These are phyloP conservation scores for Pleoardoris graminearum DNA, from an alignment of 2,329 filamentous ascomycete genomes.

Conservation along the genomic window DNA sequence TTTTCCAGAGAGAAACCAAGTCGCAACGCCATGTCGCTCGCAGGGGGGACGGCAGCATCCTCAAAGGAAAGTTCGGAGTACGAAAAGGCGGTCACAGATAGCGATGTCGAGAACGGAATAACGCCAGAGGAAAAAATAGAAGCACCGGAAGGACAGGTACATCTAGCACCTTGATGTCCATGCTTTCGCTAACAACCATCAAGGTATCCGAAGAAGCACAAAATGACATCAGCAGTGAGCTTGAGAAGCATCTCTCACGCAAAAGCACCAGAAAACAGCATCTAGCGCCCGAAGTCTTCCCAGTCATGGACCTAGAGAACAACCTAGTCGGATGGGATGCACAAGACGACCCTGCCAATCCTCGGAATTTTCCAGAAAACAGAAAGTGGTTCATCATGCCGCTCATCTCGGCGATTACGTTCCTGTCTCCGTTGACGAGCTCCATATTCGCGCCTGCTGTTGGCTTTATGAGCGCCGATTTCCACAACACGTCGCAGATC, in stretches of 20 bases:
- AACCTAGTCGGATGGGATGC: slow-evolving; percentile 42
- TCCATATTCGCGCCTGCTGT: slow-evolving; percentile 44
- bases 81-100: slow-evolving; percentile 1
- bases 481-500: slow-evolving; percentile 37
- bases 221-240: slow-evolving; percentile 27
- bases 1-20: neutral
- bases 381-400: slow-evolving; percentile 35
- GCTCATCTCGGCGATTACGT: slow-evolving; percentile 37
- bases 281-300: slow-evolving; percentile 33
- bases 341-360: slow-evolving; percentile 40
- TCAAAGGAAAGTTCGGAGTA: slow-evolving; percentile 32
- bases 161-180: neutral
- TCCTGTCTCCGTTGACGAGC: slow-evolving; percentile 41
- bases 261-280: slow-evolving; percentile 35
- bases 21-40: slow-evolving; percentile 22
- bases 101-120: slow-evolving; percentile 20
- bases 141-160: slow-evolving; percentile 13
- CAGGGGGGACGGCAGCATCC: slow-evolving; percentile 18
- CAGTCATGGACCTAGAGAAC: slow-evolving; percentile 38
- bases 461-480: slow-evolving; percentile 34
- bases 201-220: slow-evolving; percentile 16
- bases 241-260: slow-evolving; percentile 37
- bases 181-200: neutral
- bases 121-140: slow-evolving; percentile 11
- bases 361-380: slow-evolving; percentile 34